Percentiles rank a stretch among this genome's conserved stretches.
Evolutionary conservation across 2,329 filamentous ascomycete genomes (phyloP).

Genomic region (Colletotrichum gigasporum): DNA sequence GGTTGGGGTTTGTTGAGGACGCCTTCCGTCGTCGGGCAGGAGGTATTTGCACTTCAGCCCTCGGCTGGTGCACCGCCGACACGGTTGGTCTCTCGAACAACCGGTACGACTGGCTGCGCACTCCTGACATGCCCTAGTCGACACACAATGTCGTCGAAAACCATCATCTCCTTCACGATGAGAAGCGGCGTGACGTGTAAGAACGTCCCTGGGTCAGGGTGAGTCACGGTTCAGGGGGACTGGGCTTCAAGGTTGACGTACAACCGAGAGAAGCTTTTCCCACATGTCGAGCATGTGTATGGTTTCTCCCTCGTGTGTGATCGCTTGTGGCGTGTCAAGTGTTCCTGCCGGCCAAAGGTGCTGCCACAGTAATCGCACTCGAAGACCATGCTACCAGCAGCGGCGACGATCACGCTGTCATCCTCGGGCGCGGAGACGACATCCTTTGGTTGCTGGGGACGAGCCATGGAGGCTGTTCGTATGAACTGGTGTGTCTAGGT

Average conservation of each 20-base stretch:
- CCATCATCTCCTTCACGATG: not conserved
- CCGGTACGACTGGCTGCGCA: slow-evolving; percentile 27
- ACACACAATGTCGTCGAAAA: not conserved
- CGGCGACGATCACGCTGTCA: not conserved
- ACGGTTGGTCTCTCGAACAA: slow-evolving; percentile 24
- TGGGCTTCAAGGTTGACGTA: not conserved
- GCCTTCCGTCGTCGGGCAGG: slow-evolving; percentile 25
- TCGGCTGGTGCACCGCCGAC: slow-evolving; percentile 15
- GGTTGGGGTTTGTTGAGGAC: no score
- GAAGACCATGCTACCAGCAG: not conserved
- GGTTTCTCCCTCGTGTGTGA: slow-evolving; percentile 26
- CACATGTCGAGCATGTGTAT: slow-evolving; percentile 9
- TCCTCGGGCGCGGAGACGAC: not conserved
- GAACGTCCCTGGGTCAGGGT: slow-evolving; percentile 10
- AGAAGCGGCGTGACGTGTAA: slow-evolving; percentile 16
- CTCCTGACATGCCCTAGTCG: slow-evolving; percentile 22
- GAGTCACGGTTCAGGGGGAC: not conserved
- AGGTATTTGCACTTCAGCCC: slow-evolving; percentile 26
- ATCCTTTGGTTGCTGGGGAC: no score
- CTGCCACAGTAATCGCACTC: slow-evolving; percentile 17
- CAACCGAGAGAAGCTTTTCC: slow-evolving; percentile 23
- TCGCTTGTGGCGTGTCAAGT: slow-evolving; percentile 15
- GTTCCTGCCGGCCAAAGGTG: slow-evolving; percentile 22
- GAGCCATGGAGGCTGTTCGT: no score
- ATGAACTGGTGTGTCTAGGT: no score